These are phyloP conservation scores for Exophiala bonariae DNA, from an alignment of 2,329 filamentous ascomycete genomes.

Conservation along the genomic window DNA sequence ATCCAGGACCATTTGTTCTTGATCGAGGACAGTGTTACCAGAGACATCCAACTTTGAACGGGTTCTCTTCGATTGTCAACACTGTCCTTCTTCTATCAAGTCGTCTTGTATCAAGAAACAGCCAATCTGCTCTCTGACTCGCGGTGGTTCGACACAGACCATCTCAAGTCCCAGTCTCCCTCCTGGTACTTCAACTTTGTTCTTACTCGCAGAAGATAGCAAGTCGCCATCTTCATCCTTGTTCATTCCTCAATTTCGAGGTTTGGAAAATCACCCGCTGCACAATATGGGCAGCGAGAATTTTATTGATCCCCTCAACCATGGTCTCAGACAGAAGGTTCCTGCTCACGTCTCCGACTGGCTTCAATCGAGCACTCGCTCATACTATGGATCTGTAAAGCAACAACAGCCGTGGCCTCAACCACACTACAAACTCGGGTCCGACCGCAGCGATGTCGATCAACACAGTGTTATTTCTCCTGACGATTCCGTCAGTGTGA, in stretches of 20 bases:
- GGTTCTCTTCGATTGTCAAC: conserved; percentile 12
- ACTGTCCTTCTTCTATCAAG: conserved; percentile 14
- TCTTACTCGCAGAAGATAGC: background rate
- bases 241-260: background rate
- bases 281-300: conserved; percentile 15
- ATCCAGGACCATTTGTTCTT: conserved; percentile 15
- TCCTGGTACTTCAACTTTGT: too few species aligned
- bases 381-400: conserved; percentile 4
- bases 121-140: conserved; percentile 17
- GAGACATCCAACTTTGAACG: background rate
- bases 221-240: conserved; percentile 1
- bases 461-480: conserved; percentile 14
- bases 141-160: conserved; percentile 17
- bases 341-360: conserved; percentile 16
- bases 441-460: conserved; percentile 9
- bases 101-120: conserved; percentile 15
- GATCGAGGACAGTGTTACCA: conserved; percentile 12
- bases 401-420: background rate
- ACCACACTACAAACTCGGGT: conserved; percentile 3
- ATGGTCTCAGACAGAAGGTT: conserved; percentile 13
- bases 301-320: conserved; percentile 10
- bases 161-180: too few species aligned
- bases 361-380: conserved; percentile 11
- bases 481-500: conserved; percentile 19
- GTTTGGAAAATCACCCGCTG: conserved; percentile 4